A percentile compares a stretch with the other conserved stretches of the same genome.
Evolutionary conservation across 176 grass and related monocot species (phyloP).

Genomic region (Themeda triandra): DNA sequence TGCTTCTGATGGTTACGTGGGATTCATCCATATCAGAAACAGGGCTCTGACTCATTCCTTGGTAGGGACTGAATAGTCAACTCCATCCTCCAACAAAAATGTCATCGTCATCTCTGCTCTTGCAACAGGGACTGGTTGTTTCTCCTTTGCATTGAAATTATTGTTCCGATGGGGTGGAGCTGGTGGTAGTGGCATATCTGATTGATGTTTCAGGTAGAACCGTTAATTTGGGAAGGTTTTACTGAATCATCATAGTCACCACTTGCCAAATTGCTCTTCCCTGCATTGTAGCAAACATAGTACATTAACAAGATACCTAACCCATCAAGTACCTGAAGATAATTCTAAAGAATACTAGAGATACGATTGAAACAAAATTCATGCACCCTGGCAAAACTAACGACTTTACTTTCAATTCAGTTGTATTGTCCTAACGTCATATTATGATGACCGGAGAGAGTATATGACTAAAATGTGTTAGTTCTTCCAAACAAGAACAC

Average conservation of each 20-base stretch:
- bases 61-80: slow-evolving; percentile 76
- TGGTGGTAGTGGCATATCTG: slow-evolving; percentile 52
- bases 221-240: slow-evolving; percentile 54
- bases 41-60: slow-evolving; percentile 87
- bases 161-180: slow-evolving; percentile 38
- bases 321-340: background rate
- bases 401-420: background rate
- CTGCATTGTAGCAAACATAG: slow-evolving; percentile 33
- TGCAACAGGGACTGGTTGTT: slow-evolving; percentile 37
- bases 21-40: slow-evolving; percentile 91
- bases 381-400: slow-evolving; percentile 11
- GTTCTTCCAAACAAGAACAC: background rate
- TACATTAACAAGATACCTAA: background rate
- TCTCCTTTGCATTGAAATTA: slow-evolving; percentile 56
- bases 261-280: slow-evolving; percentile 54
- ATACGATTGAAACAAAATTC: slow-evolving; percentile 5
- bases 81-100: slow-evolving; percentile 94
- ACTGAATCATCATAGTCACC: slow-evolving; percentile 52
- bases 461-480: background rate
- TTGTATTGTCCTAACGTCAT: background rate
- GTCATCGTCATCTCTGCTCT: slow-evolving; percentile 73
- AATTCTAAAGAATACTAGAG: background rate
- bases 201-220: slow-evolving; percentile 44
- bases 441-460: background rate
- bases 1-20: slow-evolving; percentile 60